Conservation (phyloP, 2,329 filamentous ascomycete genomes). For the Pyrenophora seminiperda region DNA sequence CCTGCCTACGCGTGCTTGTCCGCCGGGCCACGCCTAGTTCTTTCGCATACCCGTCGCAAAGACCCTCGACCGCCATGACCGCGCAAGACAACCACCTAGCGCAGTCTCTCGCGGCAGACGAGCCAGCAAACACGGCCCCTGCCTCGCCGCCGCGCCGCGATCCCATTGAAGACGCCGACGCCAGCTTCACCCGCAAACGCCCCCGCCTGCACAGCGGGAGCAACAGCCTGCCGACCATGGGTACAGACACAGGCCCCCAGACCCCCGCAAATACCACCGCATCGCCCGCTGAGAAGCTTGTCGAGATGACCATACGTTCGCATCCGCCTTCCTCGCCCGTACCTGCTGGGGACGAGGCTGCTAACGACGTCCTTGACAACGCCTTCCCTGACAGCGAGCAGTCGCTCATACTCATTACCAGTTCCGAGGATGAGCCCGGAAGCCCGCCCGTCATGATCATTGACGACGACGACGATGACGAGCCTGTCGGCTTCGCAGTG, state of each 20-base stretch:
- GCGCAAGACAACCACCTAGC: constrained; percentile 40
- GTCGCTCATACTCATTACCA: constrained; percentile 24
- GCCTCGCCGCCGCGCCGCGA: constrained; percentile 50
- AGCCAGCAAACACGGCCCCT: constrained; percentile 38
- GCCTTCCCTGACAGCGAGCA: constrained; percentile 11
- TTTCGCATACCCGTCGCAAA: constrained; percentile 21
- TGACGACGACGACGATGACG: constrained; percentile 43
- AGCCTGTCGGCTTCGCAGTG: constrained; percentile 19
- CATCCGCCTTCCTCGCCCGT: constrained; percentile 38
- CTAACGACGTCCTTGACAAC: constrained; percentile 11
- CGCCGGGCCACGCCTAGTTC: constrained; percentile 22
- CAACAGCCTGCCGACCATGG: constrained; percentile 39
- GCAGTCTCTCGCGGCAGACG: constrained; percentile 42
- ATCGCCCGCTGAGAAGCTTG: constrained; percentile 31
- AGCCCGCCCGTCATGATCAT: constrained; percentile 49
- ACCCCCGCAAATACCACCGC: constrained; percentile 19
- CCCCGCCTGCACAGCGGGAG: constrained; percentile 50
- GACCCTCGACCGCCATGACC: constrained; percentile 39
- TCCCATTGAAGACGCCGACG: constrained; percentile 52
- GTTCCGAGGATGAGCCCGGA: constrained; percentile 19
- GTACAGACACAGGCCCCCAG: constrained; percentile 33
- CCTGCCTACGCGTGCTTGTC: constrained; percentile 22
- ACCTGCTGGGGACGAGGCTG: constrained; percentile 20
- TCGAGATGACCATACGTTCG: constrained; percentile 49
- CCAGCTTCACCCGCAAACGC: constrained; percentile 54